Evolutionary conservation across 2,329 filamentous ascomycete species (phyloP).

Genomic region (Neofusicoccum parvum): DNA sequence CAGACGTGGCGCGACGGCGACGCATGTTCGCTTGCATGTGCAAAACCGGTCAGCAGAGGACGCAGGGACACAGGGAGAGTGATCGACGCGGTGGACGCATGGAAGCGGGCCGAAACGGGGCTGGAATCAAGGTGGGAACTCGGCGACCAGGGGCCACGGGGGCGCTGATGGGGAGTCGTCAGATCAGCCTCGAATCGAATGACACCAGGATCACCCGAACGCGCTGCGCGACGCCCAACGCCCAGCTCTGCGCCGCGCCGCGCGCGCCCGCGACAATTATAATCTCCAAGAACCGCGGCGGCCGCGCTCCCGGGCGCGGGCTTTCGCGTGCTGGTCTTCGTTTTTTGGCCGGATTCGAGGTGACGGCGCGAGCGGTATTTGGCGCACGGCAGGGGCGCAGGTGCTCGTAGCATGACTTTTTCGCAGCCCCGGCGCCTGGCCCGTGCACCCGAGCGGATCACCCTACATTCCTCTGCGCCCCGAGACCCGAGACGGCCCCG

Average conservation of each 20-base stretch:
- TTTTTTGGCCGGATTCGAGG: too few relatives aligned
- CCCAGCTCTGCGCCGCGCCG: too few relatives aligned
- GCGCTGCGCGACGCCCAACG: too few relatives aligned
- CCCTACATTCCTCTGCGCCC: not conserved
- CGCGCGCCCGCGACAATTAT: too few relatives aligned
- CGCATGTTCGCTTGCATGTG: not conserved
- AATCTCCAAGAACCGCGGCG: too few relatives aligned
- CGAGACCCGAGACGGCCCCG: not conserved
- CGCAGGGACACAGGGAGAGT: not conserved
- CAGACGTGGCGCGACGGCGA: not conserved
- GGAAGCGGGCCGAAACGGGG: not conserved
- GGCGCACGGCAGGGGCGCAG: too few relatives aligned
- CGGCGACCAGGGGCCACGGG: not conserved
- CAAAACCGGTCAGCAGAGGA: not conserved
- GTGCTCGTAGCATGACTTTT: not conserved
- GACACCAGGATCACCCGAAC: not conserved
- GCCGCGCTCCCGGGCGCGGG: too few relatives aligned
- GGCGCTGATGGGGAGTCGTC: not conserved
- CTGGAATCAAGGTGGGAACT: not conserved
- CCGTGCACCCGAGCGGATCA: constrained; percentile 6
- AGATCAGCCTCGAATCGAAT: not conserved
- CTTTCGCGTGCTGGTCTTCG: too few relatives aligned
- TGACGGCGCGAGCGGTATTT: too few relatives aligned
- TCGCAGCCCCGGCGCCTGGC: not conserved
- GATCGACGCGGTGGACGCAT: not conserved